These are phyloP conservation scores for Penicillium sclerotigenum DNA, from an alignment of 2,329 filamentous ascomycete genomes.

Conservation along the genomic window DNA sequence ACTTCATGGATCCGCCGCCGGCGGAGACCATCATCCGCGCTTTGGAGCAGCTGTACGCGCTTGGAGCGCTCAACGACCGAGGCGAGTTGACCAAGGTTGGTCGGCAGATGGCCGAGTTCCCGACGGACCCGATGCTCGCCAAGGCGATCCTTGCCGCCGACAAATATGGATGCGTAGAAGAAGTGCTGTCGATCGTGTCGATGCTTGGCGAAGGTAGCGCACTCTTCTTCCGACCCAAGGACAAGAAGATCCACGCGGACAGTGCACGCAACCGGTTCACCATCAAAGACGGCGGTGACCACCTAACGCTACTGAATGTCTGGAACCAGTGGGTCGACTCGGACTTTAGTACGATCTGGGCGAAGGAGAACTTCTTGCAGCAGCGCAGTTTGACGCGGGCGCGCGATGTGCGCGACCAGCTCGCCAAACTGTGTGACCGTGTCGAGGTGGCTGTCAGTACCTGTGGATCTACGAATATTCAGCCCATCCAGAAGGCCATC, in stretches of 20 bases:
- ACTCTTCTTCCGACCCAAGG: conserved; percentile 91
- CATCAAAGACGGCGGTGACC: conserved; percentile 84
- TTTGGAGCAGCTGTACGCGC: conserved; percentile 84
- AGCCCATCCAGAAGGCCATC: conserved; percentile 81
- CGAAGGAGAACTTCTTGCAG: conserved; percentile 89
- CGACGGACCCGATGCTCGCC: conserved; percentile 85
- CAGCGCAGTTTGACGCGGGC: conserved; percentile 85
- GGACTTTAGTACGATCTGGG: conserved; percentile 84
- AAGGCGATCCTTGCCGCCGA: conserved; percentile 86
- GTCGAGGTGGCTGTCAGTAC: conserved; percentile 75
- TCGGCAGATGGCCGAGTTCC: conserved; percentile 92
- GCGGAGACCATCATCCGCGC: conserved; percentile 85
- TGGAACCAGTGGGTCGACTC: conserved; percentile 95
- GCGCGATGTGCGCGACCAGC: conserved; percentile 86
- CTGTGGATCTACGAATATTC: conserved; percentile 66
- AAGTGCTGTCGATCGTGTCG: conserved; percentile 87
- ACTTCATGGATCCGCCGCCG: conserved; percentile 92
- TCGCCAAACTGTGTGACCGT: conserved; percentile 86
- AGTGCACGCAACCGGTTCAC: conserved; percentile 86
- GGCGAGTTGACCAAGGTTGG: conserved; percentile 88
- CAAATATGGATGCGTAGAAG: conserved; percentile 87
- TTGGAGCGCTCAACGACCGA: conserved; percentile 83
- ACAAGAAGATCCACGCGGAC: conserved; percentile 96
- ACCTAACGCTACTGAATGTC: conserved; percentile 82
- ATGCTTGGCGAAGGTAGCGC: conserved; percentile 88